phyloP scores from a whole-genome alignment of 108 stramenopile species.

The Nitzschia inconspicua region DNA sequence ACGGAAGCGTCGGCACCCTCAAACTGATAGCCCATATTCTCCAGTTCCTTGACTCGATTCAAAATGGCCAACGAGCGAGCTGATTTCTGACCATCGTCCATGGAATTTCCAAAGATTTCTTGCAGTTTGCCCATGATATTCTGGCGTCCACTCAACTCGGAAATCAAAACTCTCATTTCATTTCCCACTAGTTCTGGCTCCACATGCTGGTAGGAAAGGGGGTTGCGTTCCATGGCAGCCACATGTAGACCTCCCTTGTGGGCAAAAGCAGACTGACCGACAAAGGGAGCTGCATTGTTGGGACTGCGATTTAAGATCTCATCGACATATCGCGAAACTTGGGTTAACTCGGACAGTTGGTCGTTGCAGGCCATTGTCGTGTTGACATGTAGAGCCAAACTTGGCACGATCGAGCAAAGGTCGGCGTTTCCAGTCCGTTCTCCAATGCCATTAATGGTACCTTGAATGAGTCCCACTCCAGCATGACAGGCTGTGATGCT shows the following conservation, averaged over 20 bases:
- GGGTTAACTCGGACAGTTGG: constrained; percentile 68
- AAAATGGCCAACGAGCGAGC: constrained; percentile 80
- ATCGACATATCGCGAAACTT: constrained; percentile 83
- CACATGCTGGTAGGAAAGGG: constrained; percentile 85
- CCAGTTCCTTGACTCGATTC: constrained; percentile 81
- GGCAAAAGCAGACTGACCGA: constrained; percentile 90
- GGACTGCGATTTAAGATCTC: constrained; percentile 85
- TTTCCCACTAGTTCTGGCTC: constrained; percentile 88
- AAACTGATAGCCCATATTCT: constrained; percentile 89
- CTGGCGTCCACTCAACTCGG: constrained; percentile 85
- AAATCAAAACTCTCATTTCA: constrained; percentile 75
- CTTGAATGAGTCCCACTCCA: constrained; percentile 88
- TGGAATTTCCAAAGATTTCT: constrained; percentile 51
- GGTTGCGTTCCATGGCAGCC: constrained; percentile 83
- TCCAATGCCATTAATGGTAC: constrained; percentile 90
- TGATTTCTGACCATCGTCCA: constrained; percentile 34
- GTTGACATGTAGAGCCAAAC: constrained; percentile 74
- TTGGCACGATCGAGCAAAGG: constrained; percentile 82
- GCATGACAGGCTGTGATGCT: constrained; percentile 65
- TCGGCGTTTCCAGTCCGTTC: constrained; percentile 96
- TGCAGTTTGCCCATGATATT: constrained; percentile 90
- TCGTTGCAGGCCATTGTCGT: constrained; percentile 50
- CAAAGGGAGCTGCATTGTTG: constrained; percentile 65
- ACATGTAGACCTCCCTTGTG: constrained; percentile 96
- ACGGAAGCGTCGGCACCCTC: constrained; percentile 95